Percentiles rank a stretch among this genome's conserved stretches.
These are phyloP conservation scores for Globisporangium nagaii DNA, from an alignment of 352 stramenopile species.

Conservation along the genomic window DNA sequence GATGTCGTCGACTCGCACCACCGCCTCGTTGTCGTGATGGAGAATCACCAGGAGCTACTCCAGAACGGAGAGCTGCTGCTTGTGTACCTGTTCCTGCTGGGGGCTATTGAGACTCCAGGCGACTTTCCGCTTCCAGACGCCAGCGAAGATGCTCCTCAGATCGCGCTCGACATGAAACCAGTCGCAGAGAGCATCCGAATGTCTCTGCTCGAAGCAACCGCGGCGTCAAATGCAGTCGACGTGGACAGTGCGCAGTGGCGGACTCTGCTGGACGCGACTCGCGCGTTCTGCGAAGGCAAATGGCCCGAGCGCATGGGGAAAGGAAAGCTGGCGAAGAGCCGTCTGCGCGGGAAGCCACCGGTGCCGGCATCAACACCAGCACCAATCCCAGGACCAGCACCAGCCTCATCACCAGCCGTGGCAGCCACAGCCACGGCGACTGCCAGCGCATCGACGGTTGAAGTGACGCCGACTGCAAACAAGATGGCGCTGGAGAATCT, in stretches of 20 bases:
- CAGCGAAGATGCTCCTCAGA: neutral
- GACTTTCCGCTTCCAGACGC: conserved; percentile 22
- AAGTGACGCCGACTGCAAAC: neutral
- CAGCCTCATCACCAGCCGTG: no score
- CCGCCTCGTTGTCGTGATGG: conserved; percentile 23
- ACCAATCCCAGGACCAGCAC: neutral
- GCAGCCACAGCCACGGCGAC: neutral
- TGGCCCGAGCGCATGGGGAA: conserved; percentile 62
- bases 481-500: neutral
- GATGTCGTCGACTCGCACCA: conserved; percentile 37
- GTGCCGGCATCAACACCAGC: neutral
- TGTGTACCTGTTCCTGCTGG: conserved; percentile 34
- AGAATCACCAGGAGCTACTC: conserved; percentile 21
- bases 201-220: conserved; percentile 8
- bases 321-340: conserved; percentile 27
- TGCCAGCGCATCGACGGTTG: neutral
- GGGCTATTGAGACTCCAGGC: conserved; percentile 12
- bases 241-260: conserved; percentile 21
- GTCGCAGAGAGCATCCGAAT: conserved; percentile 14
- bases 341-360: conserved; percentile 15
- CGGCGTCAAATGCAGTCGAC: neutral
- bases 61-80: conserved; percentile 35
- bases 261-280: conserved; percentile 26
- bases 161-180: conserved; percentile 24
- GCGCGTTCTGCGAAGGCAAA: conserved; percentile 50